A percentile compares a stretch with the other conserved stretches of the same genome.
phyloP scores from a whole-genome alignment of 129 eudicot species.

The Smallanthus sonchifolius region DNA sequence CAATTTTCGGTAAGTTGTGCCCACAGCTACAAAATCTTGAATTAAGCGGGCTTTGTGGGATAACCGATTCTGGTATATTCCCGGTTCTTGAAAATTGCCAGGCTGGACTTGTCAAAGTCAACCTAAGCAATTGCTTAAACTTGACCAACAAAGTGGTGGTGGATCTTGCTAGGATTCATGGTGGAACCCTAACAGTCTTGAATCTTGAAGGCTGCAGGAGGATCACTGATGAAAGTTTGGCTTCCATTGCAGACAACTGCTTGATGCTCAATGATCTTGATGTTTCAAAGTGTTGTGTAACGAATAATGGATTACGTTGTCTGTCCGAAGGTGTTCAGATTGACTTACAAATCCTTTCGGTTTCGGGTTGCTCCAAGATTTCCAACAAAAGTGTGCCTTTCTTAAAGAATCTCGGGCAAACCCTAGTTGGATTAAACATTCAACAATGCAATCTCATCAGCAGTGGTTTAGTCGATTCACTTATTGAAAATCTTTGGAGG shows the following conservation, averaged over 20 bases:
- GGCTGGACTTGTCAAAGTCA: constrained; percentile 63
- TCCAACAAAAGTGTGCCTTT: constrained; percentile 58
- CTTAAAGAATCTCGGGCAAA: constrained; percentile 60
- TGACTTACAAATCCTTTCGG: constrained; percentile 63
- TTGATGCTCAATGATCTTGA: constrained; percentile 72
- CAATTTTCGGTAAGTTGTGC: constrained; percentile 58
- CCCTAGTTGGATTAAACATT: constrained; percentile 68
- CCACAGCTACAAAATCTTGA: constrained; percentile 67
- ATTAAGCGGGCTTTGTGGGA: constrained; percentile 65
- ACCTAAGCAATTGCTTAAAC: constrained; percentile 63
- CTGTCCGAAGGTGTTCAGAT: constrained; percentile 50
- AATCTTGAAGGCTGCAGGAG: constrained; percentile 82
- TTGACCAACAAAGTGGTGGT: constrained; percentile 50
- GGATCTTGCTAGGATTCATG: constrained; percentile 56
- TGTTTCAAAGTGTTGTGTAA: constrained; percentile 65
- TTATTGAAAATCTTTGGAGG: constrained; percentile 67
- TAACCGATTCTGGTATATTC: constrained; percentile 65
- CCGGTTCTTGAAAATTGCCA: constrained; percentile 56
- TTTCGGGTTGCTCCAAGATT: constrained; percentile 74
- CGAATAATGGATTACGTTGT: constrained; percentile 59
- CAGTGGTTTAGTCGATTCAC: constrained; percentile 56
- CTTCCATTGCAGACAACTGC: constrained; percentile 55
- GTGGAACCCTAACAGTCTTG: constrained; percentile 60
- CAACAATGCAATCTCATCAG: constrained; percentile 76
- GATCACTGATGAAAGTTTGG: constrained; percentile 65